Conservation (phyloP, 208 protist species). For the Phytomonas sp. region DNA sequence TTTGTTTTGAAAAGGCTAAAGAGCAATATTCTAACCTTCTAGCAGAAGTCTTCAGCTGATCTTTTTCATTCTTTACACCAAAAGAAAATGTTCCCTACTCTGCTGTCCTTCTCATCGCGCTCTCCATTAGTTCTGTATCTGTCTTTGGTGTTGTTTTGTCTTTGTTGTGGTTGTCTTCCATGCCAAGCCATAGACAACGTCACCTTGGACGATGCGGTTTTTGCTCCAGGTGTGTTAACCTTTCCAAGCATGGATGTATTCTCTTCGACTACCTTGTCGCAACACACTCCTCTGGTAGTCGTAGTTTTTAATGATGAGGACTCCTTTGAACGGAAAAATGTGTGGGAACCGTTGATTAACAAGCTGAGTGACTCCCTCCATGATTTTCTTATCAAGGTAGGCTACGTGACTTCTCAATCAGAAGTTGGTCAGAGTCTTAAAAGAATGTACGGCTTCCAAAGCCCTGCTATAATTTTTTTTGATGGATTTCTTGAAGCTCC, state of each 20-base stretch:
- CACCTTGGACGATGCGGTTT: neutral
- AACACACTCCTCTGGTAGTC: neutral
- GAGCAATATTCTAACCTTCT: neutral
- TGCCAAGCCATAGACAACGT: neutral
- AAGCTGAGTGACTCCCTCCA: constrained; percentile 13
- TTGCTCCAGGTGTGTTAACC: neutral
- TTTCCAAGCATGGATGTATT: neutral
- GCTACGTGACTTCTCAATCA: constrained; percentile 8
- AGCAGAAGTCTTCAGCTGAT: neutral
- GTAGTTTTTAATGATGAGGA: neutral
- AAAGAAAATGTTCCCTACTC: neutral
- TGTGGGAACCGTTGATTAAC: constrained; percentile 21
- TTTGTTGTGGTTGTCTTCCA: neutral
- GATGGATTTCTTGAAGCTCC: constrained; percentile 21
- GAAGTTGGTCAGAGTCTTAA: constrained; percentile 14
- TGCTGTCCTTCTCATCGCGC: neutral
- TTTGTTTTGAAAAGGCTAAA: neutral
- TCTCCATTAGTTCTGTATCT: neutral
- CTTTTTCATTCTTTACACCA: neutral
- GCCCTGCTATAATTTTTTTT: constrained; percentile 20
- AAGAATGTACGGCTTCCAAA: neutral
- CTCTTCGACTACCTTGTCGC: neutral
- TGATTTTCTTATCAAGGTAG: constrained; percentile 20
- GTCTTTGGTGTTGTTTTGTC: neutral
- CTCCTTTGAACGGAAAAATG: neutral